Evolutionary conservation across 768 basidiomycete genomes (phyloP), one percentile per base, ranked within the genome.

Genomic region (Daedaleopsis nitida): DNA sequence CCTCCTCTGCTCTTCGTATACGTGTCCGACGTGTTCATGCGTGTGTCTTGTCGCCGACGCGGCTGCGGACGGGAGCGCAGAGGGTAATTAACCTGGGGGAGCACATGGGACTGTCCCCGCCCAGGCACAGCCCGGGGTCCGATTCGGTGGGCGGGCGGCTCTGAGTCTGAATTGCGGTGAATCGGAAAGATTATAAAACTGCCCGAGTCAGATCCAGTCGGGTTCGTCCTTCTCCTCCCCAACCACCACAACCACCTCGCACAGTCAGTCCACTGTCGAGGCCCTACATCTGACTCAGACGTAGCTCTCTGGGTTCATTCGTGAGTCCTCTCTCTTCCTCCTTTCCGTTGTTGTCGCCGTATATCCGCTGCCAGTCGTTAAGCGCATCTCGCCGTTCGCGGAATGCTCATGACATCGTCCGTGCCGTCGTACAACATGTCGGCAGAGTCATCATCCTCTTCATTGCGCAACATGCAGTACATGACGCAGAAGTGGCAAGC

Each of bases 141-240:
- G 49, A 49, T 54, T 54, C 39, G 48, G 39, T 19, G 37, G 55
- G 55, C 48, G 49, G 60, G 71, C 71, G 71, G 42, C 69, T 72
- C 71, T 72, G 71, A 67, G 71, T 59, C 57, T 69, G 66, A 72
- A 72, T 63, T 62, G 67, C 66, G 51, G 63, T 68, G 70, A 62
- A 66, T 38, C 43, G 37, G 58, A 54, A 42, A 17, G 24, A 52
- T 65, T 65, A 66, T 66, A 69, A 68, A 51, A 52, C 53, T 37
- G 39, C 52, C 10, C 65, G 71, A 72, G 71, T 72, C 71, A 70
- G 57, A 27, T 50, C 43, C 27, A 32, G 49, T 49, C 64, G 58
- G 56, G 52, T 42, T 61, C 61, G 60, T 59, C 57, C 67, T 48
- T 55, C 55, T 61, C 42, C 58, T 39, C 63, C 38, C 59, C 66